These are phyloP conservation scores for Cladosporium sp. DNA, from an alignment of 2,329 filamentous ascomycete genomes.

Conservation along the genomic window DNA sequence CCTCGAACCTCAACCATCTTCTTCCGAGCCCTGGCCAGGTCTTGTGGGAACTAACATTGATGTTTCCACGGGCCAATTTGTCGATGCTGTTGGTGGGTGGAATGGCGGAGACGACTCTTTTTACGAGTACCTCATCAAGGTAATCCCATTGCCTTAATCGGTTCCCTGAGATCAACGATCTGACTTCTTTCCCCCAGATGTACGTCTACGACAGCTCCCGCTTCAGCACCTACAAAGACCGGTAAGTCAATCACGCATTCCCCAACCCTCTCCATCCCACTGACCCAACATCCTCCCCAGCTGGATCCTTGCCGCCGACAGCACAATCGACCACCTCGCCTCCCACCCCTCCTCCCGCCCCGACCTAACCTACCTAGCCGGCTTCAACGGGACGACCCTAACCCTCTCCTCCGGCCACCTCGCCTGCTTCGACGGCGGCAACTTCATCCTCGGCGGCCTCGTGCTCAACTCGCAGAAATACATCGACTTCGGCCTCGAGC, in stretches of 20 bases:
- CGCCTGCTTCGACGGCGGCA: conserved; percentile 80
- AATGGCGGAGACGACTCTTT: conserved; percentile 72
- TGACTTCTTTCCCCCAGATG: too few relatives aligned
- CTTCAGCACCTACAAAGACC: conserved; percentile 64
- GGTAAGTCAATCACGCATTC: conserved; percentile 8
- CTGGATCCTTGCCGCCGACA: conserved; percentile 73
- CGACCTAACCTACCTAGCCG: conserved; percentile 68
- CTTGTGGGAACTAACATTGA: conserved; percentile 66
- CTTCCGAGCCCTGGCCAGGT: conserved; percentile 70
- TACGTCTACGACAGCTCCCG: conserved; percentile 68
- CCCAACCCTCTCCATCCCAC: neutral
- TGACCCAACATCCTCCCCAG: conserved; percentile 27
- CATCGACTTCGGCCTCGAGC: conserved; percentile 66
- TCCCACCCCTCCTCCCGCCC: conserved; percentile 63
- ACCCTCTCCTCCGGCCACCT: conserved; percentile 47
- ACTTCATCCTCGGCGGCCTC: conserved; percentile 76
- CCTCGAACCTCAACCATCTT: conserved; percentile 59
- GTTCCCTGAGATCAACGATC: too few relatives aligned
- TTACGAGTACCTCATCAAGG: conserved; percentile 85
- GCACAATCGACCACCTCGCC: conserved; percentile 65
- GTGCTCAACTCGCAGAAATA: conserved; percentile 64
- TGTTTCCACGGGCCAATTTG: conserved; percentile 62
- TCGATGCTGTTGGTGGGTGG: conserved; percentile 69
- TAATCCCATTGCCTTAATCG: too few relatives aligned
- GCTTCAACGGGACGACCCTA: conserved; percentile 47